Percentiles rank a stretch among this genome's conserved stretches.
These are phyloP conservation scores for Malus hybrid DNA, from an alignment of 331 rosid species.

Conservation along the genomic window DNA sequence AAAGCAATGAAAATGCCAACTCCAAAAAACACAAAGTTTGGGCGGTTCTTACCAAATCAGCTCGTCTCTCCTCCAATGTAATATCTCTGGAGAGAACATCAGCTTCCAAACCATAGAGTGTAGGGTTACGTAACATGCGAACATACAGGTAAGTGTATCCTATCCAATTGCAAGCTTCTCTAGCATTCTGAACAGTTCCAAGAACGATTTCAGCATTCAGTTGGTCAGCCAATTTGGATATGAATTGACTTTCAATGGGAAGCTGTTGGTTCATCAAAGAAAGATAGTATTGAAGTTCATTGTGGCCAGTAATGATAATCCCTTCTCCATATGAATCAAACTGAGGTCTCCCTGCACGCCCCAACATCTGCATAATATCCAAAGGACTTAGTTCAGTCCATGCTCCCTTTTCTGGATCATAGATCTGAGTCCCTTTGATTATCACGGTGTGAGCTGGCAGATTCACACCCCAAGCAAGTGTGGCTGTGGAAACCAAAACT, in stretches of 20 bases:
- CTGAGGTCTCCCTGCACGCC: slow-evolving; percentile 98
- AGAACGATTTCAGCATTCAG: slow-evolving; percentile 89
- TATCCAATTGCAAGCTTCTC: slow-evolving; percentile 77
- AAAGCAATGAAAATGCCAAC: neutral
- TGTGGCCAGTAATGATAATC: slow-evolving; percentile 77
- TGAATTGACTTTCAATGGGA: slow-evolving; percentile 89
- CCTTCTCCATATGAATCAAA: slow-evolving; percentile 85
- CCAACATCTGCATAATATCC: slow-evolving; percentile 94
- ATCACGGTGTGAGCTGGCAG: slow-evolving; percentile 90
- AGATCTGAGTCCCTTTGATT: slow-evolving; percentile 86
- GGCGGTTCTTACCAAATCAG: slow-evolving; percentile 64
- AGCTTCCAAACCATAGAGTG: slow-evolving; percentile 72
- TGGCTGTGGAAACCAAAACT: slow-evolving; percentile 93
- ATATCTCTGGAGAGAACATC: slow-evolving; percentile 58
- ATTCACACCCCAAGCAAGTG: slow-evolving; percentile 99
- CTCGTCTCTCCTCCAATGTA: slow-evolving; percentile 77
- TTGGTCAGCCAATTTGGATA: slow-evolving; percentile 87
- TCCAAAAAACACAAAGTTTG: neutral
- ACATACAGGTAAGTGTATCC: slow-evolving; percentile 76
- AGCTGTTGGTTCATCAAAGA: slow-evolving; percentile 94
- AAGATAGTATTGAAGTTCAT: slow-evolving; percentile 85
- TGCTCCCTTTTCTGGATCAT: slow-evolving; percentile 90
- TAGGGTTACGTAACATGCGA: slow-evolving; percentile 76
- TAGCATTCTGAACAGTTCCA: slow-evolving; percentile 84
- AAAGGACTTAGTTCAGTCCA: slow-evolving; percentile 97